Base-by-base conservation (phyloP, 139 green algal species). In the Haematococcus sp. region DNA sequence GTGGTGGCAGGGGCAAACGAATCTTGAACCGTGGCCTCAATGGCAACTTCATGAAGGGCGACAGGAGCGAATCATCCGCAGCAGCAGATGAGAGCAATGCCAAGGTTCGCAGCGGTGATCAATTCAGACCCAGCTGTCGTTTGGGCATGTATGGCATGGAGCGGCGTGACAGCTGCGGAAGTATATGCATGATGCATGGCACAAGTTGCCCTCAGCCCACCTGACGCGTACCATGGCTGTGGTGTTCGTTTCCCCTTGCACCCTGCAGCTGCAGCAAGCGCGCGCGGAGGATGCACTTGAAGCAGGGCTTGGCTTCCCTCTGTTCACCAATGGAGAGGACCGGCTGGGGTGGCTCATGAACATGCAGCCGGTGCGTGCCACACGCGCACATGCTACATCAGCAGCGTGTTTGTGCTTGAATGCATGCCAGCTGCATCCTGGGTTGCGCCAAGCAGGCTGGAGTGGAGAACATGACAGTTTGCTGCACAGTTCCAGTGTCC, bases 301-400 rank as follows among this genome's bases (percentile, higher is more conserved):
- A 66, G 84, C 71, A 7, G 34, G 65, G 23, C 76, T 97, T 28
- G 93, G 93, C 30, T 98, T 94, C 56, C 61, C 73, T 11, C 72
- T 90, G 33, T 93, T 93, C 77, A 92, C 72, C 1, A 82, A 90
- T 13, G 92, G 89, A 0, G 75, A 88, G 4, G 83, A 90, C 56
- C 80, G 84, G 1, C 83, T 98, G 30, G 94, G 94, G 35, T 98
- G 94, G 94, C 88, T 98, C 17, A 84, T 98, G 58, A 98, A 97
- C 81, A 84, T 96, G 43, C 91, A 88, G 23, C 77, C 86, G 67
- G 92, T 95, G 59, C 65, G 88, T 16, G n/a, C n/a, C 60, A 1
- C 22, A 28, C 52, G 52, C 35, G 59, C 59, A n/a, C n/a, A n/a
- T n/a, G n/a, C n/a, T n/a, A n/a, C n/a, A n/a, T 49, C 40, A 11